Conservation (phyloP, 2,329 filamentous ascomycete species). For the Raffaelea albimanens region DNA sequence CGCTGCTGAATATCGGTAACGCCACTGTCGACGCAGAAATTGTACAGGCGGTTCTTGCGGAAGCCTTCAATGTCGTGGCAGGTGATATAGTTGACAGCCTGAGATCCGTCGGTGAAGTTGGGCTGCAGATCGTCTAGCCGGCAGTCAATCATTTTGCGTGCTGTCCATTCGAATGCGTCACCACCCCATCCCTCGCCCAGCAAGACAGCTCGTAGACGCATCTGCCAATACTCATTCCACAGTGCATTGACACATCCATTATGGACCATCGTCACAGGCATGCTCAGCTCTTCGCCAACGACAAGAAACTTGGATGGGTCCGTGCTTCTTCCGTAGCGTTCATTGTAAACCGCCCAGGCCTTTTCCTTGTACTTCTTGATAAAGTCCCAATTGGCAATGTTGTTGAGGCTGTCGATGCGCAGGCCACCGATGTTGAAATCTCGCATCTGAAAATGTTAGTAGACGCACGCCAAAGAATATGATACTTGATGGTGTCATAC, state of each 20-base stretch:
- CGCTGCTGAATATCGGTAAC: constrained; percentile 11
- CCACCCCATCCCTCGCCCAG: constrained; percentile 10
- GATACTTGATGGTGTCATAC: background rate
- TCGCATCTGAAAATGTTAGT: constrained; percentile 10
- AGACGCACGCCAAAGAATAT: background rate
- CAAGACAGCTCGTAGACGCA: constrained; percentile 11
- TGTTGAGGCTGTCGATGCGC: constrained; percentile 18
- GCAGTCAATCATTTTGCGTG: constrained; percentile 15
- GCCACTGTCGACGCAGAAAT: constrained; percentile 13
- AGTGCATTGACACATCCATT: constrained; percentile 14
- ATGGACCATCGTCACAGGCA: constrained; percentile 14
- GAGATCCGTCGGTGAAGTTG: constrained; percentile 13
- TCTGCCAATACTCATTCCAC: constrained; percentile 18
- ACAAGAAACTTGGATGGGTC: constrained; percentile 15
- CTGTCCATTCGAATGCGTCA: constrained; percentile 16
- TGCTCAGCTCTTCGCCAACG: constrained; percentile 17
- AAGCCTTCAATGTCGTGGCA: constrained; percentile 18
- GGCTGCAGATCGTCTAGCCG: constrained; percentile 8
- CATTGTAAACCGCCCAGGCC: constrained; percentile 14
- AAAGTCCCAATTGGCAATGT: constrained; percentile 17
- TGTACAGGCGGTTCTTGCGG: constrained; percentile 16
- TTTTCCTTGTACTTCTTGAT: constrained; percentile 14
- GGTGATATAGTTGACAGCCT: constrained; percentile 19
- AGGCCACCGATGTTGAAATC: constrained; percentile 15
- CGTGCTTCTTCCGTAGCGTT: constrained; percentile 2